These are phyloP conservation scores for Nemophila menziesii DNA, from an alignment of 257 asterid genomes.

Conservation along the genomic window DNA sequence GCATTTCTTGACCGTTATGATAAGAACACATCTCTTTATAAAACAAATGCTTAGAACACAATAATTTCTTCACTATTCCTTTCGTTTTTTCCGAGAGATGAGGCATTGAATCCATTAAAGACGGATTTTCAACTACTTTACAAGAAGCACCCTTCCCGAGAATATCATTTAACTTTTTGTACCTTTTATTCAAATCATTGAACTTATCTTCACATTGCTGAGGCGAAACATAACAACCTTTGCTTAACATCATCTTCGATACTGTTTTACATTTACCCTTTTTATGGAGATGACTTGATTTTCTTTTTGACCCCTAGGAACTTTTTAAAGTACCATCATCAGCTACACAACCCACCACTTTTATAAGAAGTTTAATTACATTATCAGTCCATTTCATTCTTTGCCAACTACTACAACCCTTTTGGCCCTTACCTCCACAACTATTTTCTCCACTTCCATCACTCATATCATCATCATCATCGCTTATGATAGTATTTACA, in stretches of 20 bases:
- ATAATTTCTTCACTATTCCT: slow-evolving; percentile 36
- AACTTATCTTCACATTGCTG: slow-evolving; percentile 62
- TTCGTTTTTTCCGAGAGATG: slow-evolving; percentile 37
- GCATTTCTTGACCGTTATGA: slow-evolving; percentile 44
- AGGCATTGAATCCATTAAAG: slow-evolving; percentile 28
- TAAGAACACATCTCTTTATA: slow-evolving; percentile 55
- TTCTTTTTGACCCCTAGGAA: slow-evolving; percentile 23
- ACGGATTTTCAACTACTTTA: slow-evolving; percentile 44
- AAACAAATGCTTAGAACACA: slow-evolving; percentile 48
- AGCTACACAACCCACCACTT: slow-evolving; percentile 40
- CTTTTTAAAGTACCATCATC: slow-evolving; percentile 34
- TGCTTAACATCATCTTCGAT: slow-evolving; percentile 39
- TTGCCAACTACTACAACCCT: slow-evolving; percentile 40
- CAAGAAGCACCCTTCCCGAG: slow-evolving; percentile 48
- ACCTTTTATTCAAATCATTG: slow-evolving; percentile 43
- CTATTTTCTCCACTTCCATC: slow-evolving; percentile 17
- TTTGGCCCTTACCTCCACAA: slow-evolving; percentile 21
- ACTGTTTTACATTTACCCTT: slow-evolving; percentile 57
- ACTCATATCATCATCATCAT: slow-evolving; percentile 27
- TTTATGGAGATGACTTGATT: slow-evolving; percentile 19
- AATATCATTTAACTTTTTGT: slow-evolving; percentile 46
- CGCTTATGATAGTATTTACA: slow-evolving; percentile 5
- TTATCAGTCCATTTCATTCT: slow-evolving; percentile 56
- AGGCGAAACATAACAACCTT: slow-evolving; percentile 46
- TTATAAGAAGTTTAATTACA: slow-evolving; percentile 38